These are phyloP conservation scores for Testicularia cyperi DNA, from an alignment of 1,284 basidiomycete genomes.

Conservation along the genomic window DNA sequence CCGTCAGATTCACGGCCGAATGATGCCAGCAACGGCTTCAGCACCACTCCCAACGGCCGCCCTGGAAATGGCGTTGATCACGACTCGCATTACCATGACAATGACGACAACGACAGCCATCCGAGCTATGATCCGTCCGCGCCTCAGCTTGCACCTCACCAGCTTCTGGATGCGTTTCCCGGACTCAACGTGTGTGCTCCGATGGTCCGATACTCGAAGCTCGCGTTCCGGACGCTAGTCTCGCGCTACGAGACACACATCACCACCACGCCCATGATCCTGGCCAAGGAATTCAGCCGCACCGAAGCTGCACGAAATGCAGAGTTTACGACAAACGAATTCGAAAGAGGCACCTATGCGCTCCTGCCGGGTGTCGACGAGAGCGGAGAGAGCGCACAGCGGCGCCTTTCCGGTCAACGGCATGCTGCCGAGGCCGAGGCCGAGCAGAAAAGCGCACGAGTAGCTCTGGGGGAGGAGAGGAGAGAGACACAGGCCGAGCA, in stretches of 20 bases:
- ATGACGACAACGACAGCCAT: no score
- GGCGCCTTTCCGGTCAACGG: no score
- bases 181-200: slow-evolving; percentile 61
- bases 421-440: not conserved
- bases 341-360: slow-evolving; percentile 65
- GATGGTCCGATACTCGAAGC: slow-evolving; percentile 67
- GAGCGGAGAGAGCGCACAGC: slow-evolving; percentile 7
- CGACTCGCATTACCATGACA: no score
- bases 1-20: no score
- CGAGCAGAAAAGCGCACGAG: not conserved
- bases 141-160: slow-evolving; percentile 29
- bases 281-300: slow-evolving; percentile 66
- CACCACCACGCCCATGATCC: slow-evolving; percentile 68
- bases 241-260: slow-evolving; percentile 67
- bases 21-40: no score
- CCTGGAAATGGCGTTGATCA: no score
- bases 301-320: slow-evolving; percentile 65
- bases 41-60: no score
- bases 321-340: slow-evolving; percentile 65
- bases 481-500: slow-evolving; percentile 14
- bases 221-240: slow-evolving; percentile 66
- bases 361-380: slow-evolving; percentile 56
- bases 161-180: slow-evolving; percentile 38
- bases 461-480: slow-evolving; percentile 4
- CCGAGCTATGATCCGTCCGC: slow-evolving; percentile 22